Base-by-base conservation (phyloP, 495 filamentous ascomycete species). In the Podospora fimiseda region DNA sequence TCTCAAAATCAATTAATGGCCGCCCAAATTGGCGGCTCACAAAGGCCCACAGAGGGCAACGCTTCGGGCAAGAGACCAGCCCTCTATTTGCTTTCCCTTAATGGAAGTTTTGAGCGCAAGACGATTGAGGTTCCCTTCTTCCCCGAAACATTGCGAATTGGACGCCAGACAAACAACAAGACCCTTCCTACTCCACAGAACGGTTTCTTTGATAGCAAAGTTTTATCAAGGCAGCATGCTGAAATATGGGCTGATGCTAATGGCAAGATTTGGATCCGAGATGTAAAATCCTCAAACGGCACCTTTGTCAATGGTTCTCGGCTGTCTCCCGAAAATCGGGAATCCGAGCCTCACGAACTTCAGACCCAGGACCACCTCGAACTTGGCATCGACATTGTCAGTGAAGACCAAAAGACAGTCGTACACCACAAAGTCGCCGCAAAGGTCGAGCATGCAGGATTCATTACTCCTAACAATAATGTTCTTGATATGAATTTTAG, bases 361-460 rank as follows among this genome's bases (percentile, higher is more conserved):
- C 82, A 88, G 52, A 87, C 90, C 51, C 80, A 86, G 57, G 93
- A 97, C 64, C 84, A 90, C 37, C 70, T 98, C 23, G 93, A 98
- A 62, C 72, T 98, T 40, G 93, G 93, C 42, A 98, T 98, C 50
- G 93, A 98, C 66, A 98, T 98, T 59, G 91, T 98, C 18, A 92
- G 88, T 61, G 93, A 98, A 63, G 93, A 98, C 66, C 92, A 96
- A 64, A 96, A 95, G 70, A 95, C 89, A 0, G 87, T 98, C 27
- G 90, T 98, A 13, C 93, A 98, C 66, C 93, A 96, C 69, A 98
- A 98, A 62, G 93, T 98, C 21, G 90, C 90, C 5, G 89, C 92
- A 13, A 91, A 93, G 61, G 89, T 98, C 51, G 93, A 97, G 61
- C 88, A 95, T 73, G 90, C 93, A 13, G 93, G 93, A 15, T 79